Base-by-base conservation (phyloP, 208 protist species). In the Leishmania major region DNA sequence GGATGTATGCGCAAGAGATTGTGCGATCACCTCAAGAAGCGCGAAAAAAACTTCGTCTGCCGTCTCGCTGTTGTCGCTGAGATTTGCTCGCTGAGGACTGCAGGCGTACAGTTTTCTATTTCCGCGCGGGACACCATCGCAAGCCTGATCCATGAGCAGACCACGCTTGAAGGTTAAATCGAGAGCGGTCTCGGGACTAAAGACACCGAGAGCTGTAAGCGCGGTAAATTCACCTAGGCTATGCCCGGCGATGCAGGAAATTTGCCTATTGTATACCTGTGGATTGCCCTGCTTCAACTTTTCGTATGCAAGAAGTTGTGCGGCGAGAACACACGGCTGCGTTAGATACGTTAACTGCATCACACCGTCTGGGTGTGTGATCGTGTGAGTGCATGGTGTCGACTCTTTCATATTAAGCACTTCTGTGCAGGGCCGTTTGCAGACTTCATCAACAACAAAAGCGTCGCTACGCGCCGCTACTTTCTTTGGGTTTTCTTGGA, bases 141-240 rank as follows among this genome's bases (percentile, higher is more conserved):
- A 76, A 11, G 83, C 84, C 49, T 94, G 72, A n/a, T 97, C 91
- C 93, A 98, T 98, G 15, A 98, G 76, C 17, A 95, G 60, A 40
- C 95, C 95, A 13, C 95, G 91, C 60, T 91, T 88, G 69, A 92
- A 98, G 25, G 89, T 91, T 37, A 98, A 79, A 55, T 96, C 89
- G 28, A 97, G 71, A 8, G 91, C 92, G 10, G 85, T 89, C 77
- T 97, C 91, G 0, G 93, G 88, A 11, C 90, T 84, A 80, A 96
- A 96, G 17, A 96, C 87, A 35, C 92, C 93, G 3, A 96, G 82
- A 0, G 92, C 92, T 64, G 78, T 81, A 1, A 98, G 83, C 10
- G 93, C 95, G 5, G 92, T 93, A 80, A 96, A 96, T 82, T 98
- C 93, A 45, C 95, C 95, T n/a, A 98, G 81, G 77, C 95, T 98